Evolutionary conservation across 2,329 filamentous ascomycete genomes (phyloP).

Genomic region (Cladophialophora exuberans): DNA sequence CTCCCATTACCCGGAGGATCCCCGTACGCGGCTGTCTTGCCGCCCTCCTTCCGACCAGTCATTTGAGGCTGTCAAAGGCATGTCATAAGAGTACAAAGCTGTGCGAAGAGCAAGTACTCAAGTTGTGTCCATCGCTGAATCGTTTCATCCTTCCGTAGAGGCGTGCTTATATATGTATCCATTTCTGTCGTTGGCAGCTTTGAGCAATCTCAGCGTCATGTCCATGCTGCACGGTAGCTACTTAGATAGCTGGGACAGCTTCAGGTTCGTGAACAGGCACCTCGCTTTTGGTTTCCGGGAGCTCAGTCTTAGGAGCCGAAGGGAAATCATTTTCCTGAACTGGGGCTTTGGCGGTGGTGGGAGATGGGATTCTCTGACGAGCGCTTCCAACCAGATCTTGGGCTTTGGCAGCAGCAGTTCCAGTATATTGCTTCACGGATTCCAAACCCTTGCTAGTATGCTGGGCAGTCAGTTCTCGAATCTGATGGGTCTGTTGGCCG

Average conservation of each 20-base stretch:
- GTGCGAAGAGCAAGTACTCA: neutral
- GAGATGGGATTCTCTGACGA: constrained; percentile 37
- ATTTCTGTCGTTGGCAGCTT: neutral
- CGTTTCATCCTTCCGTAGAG: neutral
- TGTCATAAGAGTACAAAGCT: constrained; percentile 10
- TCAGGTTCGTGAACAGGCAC: constrained; percentile 5
- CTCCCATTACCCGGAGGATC: neutral
- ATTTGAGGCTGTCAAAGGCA: neutral
- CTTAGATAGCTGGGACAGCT: neutral
- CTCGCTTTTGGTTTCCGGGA: constrained; percentile 14
- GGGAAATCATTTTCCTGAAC: constrained; percentile 57
- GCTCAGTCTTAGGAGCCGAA: constrained; percentile 46
- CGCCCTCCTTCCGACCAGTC: neutral
- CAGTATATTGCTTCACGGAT: constrained; percentile 61
- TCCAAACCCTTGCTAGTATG: constrained; percentile 62
- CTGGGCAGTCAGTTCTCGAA: constrained; percentile 63
- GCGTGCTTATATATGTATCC: neutral
- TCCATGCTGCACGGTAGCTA: neutral
- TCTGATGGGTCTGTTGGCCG: constrained; percentile 61
- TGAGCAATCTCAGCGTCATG: constrained; percentile 15
- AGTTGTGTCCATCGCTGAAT: neutral
- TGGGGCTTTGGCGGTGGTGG: constrained; percentile 36
- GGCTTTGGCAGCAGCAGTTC: constrained; percentile 64
- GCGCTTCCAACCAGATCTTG: constrained; percentile 52
- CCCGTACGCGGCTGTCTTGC: neutral